Percentiles rank a stretch among this genome's conserved stretches.
Conservation (phyloP, 176 grass and related monocot species). For the Musa troglodytarum region DNA sequence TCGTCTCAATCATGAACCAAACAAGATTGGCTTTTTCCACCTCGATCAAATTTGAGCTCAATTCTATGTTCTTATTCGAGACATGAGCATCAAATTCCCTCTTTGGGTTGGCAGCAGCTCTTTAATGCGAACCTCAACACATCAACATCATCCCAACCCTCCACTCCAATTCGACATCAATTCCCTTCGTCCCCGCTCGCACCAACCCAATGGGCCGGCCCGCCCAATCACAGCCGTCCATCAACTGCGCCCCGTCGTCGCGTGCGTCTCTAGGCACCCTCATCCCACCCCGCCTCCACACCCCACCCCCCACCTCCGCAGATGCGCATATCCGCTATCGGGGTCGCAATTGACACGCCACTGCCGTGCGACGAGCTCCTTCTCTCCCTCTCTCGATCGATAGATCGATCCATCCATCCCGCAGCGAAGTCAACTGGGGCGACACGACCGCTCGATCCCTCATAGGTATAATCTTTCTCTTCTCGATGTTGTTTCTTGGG, state of each 20-base stretch:
- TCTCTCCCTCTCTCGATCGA: not conserved
- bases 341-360: not conserved
- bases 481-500: not conserved
- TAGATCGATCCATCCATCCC: not conserved
- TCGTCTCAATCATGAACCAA: too few relatives aligned
- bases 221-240: not conserved
- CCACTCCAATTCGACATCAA: not conserved
- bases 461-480: not conserved
- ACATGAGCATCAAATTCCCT: not conserved
- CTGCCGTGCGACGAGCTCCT: not conserved
- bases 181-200: not conserved
- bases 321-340: not conserved
- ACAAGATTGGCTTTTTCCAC: too few relatives aligned
- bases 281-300: not conserved
- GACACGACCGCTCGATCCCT: not conserved
- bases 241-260: not conserved
- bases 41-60: not conserved
- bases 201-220: not conserved
- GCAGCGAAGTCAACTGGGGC: not conserved
- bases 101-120: not conserved
- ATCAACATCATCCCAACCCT: slow-evolving; percentile 7
- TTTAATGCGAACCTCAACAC: not conserved
- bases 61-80: not conserved
- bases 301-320: not conserved
- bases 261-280: not conserved